phyloP scores from a whole-genome alignment of 2,329 filamentous ascomycete species.

The Dendryphion nanum region DNA sequence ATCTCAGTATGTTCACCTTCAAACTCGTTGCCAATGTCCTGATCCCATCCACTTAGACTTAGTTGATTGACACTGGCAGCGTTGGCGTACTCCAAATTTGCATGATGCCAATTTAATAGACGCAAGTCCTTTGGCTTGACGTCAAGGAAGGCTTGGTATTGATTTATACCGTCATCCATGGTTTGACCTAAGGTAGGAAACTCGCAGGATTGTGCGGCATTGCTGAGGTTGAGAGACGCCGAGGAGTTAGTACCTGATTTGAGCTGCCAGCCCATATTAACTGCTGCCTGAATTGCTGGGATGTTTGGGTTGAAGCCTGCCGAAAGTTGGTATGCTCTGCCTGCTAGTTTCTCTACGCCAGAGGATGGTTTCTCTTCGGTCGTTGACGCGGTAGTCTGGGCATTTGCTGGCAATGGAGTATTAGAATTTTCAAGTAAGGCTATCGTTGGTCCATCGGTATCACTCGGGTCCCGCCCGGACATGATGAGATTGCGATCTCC shows the following conservation, averaged over 20 bases:
- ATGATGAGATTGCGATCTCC: constrained; percentile 82
- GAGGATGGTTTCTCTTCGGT: constrained; percentile 49
- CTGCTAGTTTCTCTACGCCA: constrained; percentile 62
- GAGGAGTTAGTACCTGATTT: constrained; percentile 59
- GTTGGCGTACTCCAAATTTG: constrained; percentile 97
- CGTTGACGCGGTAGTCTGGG: constrained; percentile 42
- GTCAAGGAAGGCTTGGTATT: constrained; percentile 81
- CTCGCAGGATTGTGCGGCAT: constrained; percentile 58
- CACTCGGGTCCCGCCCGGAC: constrained; percentile 71
- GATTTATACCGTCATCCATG: constrained; percentile 84
- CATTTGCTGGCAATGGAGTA: constrained; percentile 47
- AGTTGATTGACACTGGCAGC: constrained; percentile 83
- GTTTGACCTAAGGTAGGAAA: constrained; percentile 82
- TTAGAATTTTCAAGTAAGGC: constrained; percentile 69
- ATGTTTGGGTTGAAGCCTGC: constrained; percentile 66
- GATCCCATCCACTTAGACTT: constrained; percentile 90
- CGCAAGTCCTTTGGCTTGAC: constrained; percentile 83
- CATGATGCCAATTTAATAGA: constrained; percentile 95
- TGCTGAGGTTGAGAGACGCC: constrained; percentile 70
- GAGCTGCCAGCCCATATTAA: constrained; percentile 78
- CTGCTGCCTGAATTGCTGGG: constrained; percentile 74
- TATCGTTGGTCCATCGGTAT: constrained; percentile 62
- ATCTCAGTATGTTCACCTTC: constrained; percentile 93
- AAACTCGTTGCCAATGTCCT: constrained; percentile 97
- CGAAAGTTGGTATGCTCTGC: constrained; percentile 66